Evolutionary conservation across 2,329 filamentous ascomycete genomes (phyloP).

Genomic region (Apiospora saccharicola): DNA sequence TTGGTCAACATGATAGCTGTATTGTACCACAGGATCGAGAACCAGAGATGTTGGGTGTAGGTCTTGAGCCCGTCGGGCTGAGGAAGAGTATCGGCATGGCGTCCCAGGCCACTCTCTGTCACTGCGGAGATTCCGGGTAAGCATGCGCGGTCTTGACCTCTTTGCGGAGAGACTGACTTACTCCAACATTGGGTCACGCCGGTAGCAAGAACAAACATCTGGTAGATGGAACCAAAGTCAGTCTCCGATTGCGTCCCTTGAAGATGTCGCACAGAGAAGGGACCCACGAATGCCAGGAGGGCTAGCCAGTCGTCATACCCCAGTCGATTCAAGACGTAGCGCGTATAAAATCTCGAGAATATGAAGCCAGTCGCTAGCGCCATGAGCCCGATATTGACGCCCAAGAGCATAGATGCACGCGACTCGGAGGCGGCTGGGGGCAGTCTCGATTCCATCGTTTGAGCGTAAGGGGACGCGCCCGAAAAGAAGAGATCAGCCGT

Average conservation of each 20-base stretch:
- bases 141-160: background rate
- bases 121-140: background rate
- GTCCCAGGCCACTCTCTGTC: background rate
- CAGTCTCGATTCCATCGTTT: background rate
- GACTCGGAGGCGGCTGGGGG: background rate
- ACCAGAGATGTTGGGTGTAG: conserved; percentile 18
- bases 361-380: background rate
- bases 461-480: background rate
- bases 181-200: background rate
- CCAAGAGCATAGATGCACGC: background rate
- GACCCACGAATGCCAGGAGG: conserved; percentile 30
- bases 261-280: too few species aligned
- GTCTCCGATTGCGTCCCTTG: background rate
- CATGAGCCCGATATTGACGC: background rate
- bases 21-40: conserved; percentile 44
- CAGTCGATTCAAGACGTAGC: conserved; percentile 4
- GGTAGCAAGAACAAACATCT: conserved; percentile 19
- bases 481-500: too few species aligned
- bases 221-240: background rate
- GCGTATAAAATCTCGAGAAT: conserved; percentile 15
- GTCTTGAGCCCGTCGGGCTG: background rate
- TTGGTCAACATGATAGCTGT: conserved; percentile 42
- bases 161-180: background rate
- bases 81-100: background rate
- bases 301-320: conserved; percentile 19